Evolutionary conservation across 2,329 filamentous ascomycete species (phyloP).

Genomic region (Colletotrichum filicis): DNA sequence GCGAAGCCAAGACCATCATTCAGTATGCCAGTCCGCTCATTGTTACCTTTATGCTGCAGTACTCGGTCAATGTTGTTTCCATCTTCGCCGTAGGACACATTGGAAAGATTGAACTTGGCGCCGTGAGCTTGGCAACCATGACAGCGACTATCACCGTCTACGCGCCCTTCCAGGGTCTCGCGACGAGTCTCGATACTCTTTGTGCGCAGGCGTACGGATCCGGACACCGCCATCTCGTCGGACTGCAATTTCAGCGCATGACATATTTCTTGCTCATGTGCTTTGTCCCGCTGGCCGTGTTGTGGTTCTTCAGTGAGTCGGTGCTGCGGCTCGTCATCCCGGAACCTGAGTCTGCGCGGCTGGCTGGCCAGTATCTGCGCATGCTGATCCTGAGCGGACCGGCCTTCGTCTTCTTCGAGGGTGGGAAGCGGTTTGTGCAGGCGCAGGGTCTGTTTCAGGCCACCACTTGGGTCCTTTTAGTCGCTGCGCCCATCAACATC

Average conservation of each 20-base stretch:
- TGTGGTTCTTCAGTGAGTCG: constrained; percentile 76
- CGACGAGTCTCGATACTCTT: constrained; percentile 90
- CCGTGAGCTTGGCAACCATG: constrained; percentile 70
- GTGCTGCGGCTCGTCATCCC: constrained; percentile 65
- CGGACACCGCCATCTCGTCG: constrained; percentile 86
- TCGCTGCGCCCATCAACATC: constrained; percentile 81
- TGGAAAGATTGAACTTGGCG: constrained; percentile 69
- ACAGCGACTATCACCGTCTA: constrained; percentile 83
- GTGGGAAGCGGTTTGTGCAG: constrained; percentile 83
- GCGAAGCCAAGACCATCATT: constrained; percentile 84
- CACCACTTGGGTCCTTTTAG: constrained; percentile 79
- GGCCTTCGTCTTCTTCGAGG: constrained; percentile 81
- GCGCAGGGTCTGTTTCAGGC: constrained; percentile 85
- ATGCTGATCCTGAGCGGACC: constrained; percentile 80
- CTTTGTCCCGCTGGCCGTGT: constrained; percentile 75
- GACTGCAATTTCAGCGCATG: constrained; percentile 85
- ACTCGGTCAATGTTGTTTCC: constrained; percentile 84
- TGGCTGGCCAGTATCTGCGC: constrained; percentile 79
- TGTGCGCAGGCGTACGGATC: constrained; percentile 95
- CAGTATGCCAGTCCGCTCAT: constrained; percentile 78
- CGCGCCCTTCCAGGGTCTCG: constrained; percentile 83
- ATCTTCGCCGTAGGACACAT: constrained; percentile 83
- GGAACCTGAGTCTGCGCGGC: constrained; percentile 68
- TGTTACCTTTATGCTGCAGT: constrained; percentile 81
- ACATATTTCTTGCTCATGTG: constrained; percentile 79